phyloP scores from a whole-genome alignment of 805 yeast species.

The Tetrapisispora arboricola region DNA sequence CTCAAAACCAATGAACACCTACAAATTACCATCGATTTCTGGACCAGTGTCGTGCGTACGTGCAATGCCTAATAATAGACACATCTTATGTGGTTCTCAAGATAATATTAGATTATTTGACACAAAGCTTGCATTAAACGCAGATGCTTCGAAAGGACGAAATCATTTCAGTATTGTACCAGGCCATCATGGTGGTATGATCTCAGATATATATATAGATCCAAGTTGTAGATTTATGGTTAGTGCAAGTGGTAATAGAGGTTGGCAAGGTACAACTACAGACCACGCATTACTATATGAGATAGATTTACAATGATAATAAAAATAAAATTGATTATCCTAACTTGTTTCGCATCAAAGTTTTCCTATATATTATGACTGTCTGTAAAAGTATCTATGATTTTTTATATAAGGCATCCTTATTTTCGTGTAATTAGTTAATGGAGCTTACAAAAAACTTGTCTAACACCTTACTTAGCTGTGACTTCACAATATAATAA shows the following conservation, averaged over 20 bases:
- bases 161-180: constrained; percentile 86
- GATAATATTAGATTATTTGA: constrained; percentile 80
- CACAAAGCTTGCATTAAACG: constrained; percentile 6
- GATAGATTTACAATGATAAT: constrained; percentile 37
- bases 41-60: constrained; percentile 82
- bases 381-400: too few relatives aligned
- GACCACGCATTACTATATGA: constrained; percentile 79
- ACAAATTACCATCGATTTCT: constrained; percentile 74
- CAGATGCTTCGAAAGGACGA: constrained; percentile 5
- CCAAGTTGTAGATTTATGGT: constrained; percentile 82
- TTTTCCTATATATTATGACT: too few relatives aligned
- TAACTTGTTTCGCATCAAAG: too few relatives aligned
- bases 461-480: too few relatives aligned
- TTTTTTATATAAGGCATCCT: neutral
- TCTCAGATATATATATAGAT: constrained; percentile 71
- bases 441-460: too few relatives aligned
- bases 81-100: constrained; percentile 75
- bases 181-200: constrained; percentile 90
- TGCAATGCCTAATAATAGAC: constrained; percentile 71
- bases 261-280: constrained; percentile 81
- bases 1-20: constrained; percentile 44
- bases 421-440: neutral
- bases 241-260: constrained; percentile 85
- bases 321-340: too few relatives aligned
- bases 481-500: too few relatives aligned